Evolutionary conservation across 1,284 basidiomycete species (phyloP).

Genomic region (Puccinia horiana): DNA sequence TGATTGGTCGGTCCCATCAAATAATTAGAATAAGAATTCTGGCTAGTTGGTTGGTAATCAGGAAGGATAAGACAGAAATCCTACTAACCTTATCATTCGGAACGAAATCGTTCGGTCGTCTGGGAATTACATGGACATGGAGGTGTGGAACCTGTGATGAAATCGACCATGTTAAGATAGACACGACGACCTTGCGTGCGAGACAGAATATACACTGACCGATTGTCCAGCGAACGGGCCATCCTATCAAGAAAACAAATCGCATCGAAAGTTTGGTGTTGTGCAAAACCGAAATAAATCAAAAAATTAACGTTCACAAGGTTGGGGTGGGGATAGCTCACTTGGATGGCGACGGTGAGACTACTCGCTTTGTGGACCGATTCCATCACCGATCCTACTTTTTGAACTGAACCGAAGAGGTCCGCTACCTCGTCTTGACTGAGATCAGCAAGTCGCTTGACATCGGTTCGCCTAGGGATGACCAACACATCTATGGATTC

Average conservation of each 20-base stretch:
- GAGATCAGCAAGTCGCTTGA: conserved; percentile 53
- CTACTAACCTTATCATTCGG: conserved; percentile 56
- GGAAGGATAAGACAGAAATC: conserved; percentile 50
- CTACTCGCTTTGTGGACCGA: conserved; percentile 54
- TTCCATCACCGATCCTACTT: conserved; percentile 54
- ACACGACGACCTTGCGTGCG: neutral
- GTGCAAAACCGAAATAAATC: neutral
- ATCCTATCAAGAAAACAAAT: conserved; percentile 16
- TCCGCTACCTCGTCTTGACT: conserved; percentile 51
- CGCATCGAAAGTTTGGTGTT: neutral
- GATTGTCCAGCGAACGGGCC: conserved; percentile 46
- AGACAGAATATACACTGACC: neutral
- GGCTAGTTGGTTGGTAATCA: neutral
- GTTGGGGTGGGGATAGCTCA: conserved; percentile 50
- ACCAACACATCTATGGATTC: conserved; percentile 52
- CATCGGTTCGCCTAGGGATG: conserved; percentile 53
- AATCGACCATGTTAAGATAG: conserved; percentile 42
- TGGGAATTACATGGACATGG: conserved; percentile 57
- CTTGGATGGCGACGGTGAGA: conserved; percentile 56
- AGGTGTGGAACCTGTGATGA: conserved; percentile 55
- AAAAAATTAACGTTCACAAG: neutral
- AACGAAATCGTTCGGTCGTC: conserved; percentile 55
- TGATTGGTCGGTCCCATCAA: neutral
- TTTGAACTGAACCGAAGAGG: conserved; percentile 55
- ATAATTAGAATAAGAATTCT: neutral